Conservation (phyloP, 176 grass and related monocot genomes). For the Oryza nivara region DNA sequence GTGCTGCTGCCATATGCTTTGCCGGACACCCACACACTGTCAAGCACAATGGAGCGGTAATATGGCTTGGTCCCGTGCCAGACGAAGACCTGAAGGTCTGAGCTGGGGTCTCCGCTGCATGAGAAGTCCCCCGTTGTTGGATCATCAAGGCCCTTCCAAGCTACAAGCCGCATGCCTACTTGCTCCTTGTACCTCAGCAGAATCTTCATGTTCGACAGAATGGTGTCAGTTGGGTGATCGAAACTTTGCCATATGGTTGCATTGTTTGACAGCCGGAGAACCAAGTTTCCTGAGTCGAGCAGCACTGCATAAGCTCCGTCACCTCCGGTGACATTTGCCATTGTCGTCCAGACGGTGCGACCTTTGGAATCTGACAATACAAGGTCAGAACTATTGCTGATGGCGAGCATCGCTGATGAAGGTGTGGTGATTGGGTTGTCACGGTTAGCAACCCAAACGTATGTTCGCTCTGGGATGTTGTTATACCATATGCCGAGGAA, state of each 20-base stretch:
- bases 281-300: constrained; percentile 35
- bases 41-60: constrained; percentile 29
- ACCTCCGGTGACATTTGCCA: neutral
- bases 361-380: constrained; percentile 12
- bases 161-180: neutral
- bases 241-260: constrained; percentile 54
- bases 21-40: neutral
- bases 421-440: constrained; percentile 1
- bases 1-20: neutral
- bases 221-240: constrained; percentile 39
- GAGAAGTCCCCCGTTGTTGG: constrained; percentile 48
- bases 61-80: constrained; percentile 16
- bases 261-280: constrained; percentile 7
- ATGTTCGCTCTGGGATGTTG: constrained; percentile 7
- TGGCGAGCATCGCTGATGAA: neutral
- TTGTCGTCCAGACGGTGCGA: constrained; percentile 3
- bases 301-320: neutral
- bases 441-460: constrained; percentile 55
- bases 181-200: neutral
- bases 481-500: constrained; percentile 55
- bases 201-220: constrained; percentile 33
- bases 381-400: constrained; percentile 28
- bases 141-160: constrained; percentile 42
- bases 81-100: constrained; percentile 9
- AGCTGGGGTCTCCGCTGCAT: constrained; percentile 23